A percentile compares a stretch with the other conserved stretches of the same genome.
Conservation (phyloP, 1,139 yeast species). For the Williopsis jadinii region DNA sequence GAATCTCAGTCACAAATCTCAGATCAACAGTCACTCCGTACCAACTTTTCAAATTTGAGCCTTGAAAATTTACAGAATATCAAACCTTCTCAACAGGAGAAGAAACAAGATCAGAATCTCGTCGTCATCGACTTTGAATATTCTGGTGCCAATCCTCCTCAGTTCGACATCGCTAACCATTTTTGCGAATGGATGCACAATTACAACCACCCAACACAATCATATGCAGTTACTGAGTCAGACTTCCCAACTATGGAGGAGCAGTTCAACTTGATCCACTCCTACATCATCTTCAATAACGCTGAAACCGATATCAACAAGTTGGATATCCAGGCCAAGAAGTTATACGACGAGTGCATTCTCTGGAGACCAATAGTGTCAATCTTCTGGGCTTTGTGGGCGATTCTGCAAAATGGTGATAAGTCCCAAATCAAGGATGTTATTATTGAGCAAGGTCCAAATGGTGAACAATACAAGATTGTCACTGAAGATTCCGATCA, state of each 20-base stretch:
- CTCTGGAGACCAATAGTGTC: constrained; percentile 81
- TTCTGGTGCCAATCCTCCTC: constrained; percentile 89
- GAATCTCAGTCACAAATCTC: background rate
- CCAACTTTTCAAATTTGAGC: constrained; percentile 26
- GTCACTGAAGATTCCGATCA: constrained; percentile 10
- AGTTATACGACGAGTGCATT: constrained; percentile 55
- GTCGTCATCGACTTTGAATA: constrained; percentile 96
- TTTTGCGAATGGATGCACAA: constrained; percentile 95
- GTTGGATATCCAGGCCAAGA: constrained; percentile 49
- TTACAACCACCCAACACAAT: constrained; percentile 60
- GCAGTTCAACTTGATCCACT: constrained; percentile 62
- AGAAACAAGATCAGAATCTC: constrained; percentile 59
- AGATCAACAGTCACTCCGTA: constrained; percentile 10
- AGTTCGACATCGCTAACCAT: constrained; percentile 87
- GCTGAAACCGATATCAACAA: constrained; percentile 21
- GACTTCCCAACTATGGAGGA: constrained; percentile 63
- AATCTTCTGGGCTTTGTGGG: constrained; percentile 89
- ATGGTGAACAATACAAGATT: constrained; percentile 38
- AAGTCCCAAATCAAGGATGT: constrained; percentile 17
- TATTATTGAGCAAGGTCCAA: constrained; percentile 31
- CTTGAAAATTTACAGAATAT: constrained; percentile 26
- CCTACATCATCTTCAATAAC: constrained; percentile 44
- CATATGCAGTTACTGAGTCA: constrained; percentile 50
- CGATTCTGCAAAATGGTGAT: constrained; percentile 65
- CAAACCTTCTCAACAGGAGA: constrained; percentile 29